These are phyloP conservation scores for Tricladium varicosporioides DNA, from an alignment of 2,329 filamentous ascomycete species.

Conservation along the genomic window DNA sequence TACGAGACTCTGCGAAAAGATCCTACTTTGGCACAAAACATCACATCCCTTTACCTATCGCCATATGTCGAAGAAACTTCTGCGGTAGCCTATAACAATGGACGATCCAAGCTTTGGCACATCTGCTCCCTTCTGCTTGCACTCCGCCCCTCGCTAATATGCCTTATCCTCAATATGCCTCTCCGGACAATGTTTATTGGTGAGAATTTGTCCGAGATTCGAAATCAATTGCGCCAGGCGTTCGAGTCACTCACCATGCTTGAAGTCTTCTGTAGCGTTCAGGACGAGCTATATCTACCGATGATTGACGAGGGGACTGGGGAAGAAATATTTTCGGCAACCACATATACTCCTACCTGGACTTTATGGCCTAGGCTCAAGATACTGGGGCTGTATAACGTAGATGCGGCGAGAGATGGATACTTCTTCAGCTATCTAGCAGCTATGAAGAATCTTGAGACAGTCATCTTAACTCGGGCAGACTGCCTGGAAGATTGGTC, in stretches of 20 bases:
- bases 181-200: slow-evolving; percentile 42
- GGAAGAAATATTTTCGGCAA: slow-evolving; percentile 18
- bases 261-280: slow-evolving; percentile 48
- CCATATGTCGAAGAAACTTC: no score
- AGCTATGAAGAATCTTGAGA: slow-evolving; percentile 38
- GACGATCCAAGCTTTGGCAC: no score
- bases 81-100: no score
- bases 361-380: slow-evolving; percentile 42
- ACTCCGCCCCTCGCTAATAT: slow-evolving; percentile 40
- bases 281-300: slow-evolving; percentile 44
- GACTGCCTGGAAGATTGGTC: slow-evolving; percentile 35
- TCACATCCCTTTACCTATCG: no score
- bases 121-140: slow-evolving; percentile 37
- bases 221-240: slow-evolving; percentile 42
- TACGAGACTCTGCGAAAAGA: no score
- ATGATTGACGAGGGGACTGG: slow-evolving; percentile 11
- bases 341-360: slow-evolving; percentile 41
- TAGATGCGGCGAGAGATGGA: slow-evolving; percentile 34
- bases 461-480: slow-evolving; percentile 43
- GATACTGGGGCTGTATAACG: slow-evolving; percentile 44
- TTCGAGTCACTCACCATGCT: slow-evolving; percentile 43
- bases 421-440: slow-evolving; percentile 40
- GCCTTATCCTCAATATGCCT: slow-evolving; percentile 48
- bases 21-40: no score
- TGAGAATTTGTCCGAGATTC: slow-evolving; percentile 40